Evolutionary conservation across 768 basidiomycete genomes (phyloP).

Genomic region (Lactifluus volemus): DNA sequence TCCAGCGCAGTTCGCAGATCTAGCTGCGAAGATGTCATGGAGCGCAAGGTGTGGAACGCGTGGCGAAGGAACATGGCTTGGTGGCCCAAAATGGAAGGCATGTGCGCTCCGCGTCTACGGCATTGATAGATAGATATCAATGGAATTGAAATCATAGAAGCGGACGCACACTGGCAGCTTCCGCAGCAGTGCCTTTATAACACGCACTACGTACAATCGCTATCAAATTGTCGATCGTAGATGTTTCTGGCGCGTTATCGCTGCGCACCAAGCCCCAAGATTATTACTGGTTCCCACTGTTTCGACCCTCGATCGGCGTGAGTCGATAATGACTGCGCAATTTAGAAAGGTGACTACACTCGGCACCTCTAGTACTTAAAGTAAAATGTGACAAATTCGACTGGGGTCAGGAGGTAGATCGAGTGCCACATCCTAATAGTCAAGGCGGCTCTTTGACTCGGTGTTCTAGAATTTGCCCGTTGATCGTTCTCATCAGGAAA

Average conservation of each 20-base stretch:
- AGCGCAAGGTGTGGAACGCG: neutral
- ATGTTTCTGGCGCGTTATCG: too few relatives aligned
- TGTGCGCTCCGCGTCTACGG: neutral
- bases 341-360: too few relatives aligned
- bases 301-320: too few relatives aligned
- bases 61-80: neutral
- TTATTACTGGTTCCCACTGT: too few relatives aligned
- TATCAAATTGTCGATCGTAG: too few relatives aligned
- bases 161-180: neutral
- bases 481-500: too few relatives aligned
- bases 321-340: too few relatives aligned
- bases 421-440: neutral
- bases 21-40: neutral
- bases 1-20: neutral
- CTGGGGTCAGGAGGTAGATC: neutral
- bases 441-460: neutral
- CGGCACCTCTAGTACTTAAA: neutral
- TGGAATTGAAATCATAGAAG: neutral
- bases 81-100: conserved; percentile 2
- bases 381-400: neutral
- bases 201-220: neutral
- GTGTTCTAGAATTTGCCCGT: too few relatives aligned
- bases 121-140: neutral
- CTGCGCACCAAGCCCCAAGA: too few relatives aligned
- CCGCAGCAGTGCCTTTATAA: neutral